These are phyloP conservation scores for Alectoria sarmentosa DNA, from an alignment of 495 filamentous ascomycete genomes.

Conservation along the genomic window DNA sequence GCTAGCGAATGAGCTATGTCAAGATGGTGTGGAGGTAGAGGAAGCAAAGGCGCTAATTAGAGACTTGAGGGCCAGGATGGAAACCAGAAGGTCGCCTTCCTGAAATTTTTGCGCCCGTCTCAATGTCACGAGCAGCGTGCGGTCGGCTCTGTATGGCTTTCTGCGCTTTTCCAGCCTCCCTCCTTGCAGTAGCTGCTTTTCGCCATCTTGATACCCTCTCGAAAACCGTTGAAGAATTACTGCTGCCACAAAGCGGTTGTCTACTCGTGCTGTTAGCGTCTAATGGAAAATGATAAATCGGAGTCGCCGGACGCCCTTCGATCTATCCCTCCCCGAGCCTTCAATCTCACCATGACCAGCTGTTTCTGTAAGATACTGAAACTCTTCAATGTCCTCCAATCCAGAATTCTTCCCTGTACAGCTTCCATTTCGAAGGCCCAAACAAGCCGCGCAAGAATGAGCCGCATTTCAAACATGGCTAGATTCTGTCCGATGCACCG, in stretches of 20 bases:
- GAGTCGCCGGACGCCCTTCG: too few relatives aligned
- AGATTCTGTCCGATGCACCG: too few relatives aligned
- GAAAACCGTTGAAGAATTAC: background rate
- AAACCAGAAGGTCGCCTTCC: slow-evolving; percentile 33
- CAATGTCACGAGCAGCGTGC: background rate
- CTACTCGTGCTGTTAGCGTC: background rate
- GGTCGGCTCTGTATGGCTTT: background rate
- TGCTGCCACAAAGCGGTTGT: background rate
- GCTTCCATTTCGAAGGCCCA: too few relatives aligned
- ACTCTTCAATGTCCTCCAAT: too few relatives aligned
- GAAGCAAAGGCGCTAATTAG: slow-evolving; percentile 94
- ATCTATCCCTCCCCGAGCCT: too few relatives aligned
- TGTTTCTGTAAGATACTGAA: too few relatives aligned
- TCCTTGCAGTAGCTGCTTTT: background rate
- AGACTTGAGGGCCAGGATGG: slow-evolving; percentile 77
- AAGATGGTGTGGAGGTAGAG: slow-evolving; percentile 96
- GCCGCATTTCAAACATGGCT: too few relatives aligned
- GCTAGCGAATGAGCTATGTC: slow-evolving; percentile 81
- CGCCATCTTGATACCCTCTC: background rate
- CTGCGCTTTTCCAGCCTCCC: background rate
- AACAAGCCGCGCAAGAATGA: too few relatives aligned
- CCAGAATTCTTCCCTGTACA: too few relatives aligned
- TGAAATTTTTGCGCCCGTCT: background rate
- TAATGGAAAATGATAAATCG: too few relatives aligned
- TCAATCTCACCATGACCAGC: too few relatives aligned